These are phyloP conservation scores for Xylaria sp. DNA, from an alignment of 2,329 filamentous ascomycete species.

Conservation along the genomic window DNA sequence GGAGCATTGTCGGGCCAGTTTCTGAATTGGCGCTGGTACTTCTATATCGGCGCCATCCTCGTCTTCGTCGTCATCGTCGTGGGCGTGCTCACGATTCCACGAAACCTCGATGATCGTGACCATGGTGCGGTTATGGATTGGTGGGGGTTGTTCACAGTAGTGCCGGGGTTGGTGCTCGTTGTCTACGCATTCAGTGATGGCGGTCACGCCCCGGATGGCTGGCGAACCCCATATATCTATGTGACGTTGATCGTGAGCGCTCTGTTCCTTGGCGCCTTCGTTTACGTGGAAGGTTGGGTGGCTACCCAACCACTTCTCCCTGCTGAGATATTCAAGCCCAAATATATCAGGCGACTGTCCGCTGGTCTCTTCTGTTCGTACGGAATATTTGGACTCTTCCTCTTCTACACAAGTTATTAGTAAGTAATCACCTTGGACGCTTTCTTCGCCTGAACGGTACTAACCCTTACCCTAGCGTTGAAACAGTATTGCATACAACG, in stretches of 20 bases:
- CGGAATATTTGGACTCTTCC: slow-evolving; percentile 69
- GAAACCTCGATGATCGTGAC: slow-evolving; percentile 33
- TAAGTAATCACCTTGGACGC: slow-evolving; percentile 29
- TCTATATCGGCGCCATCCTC: slow-evolving; percentile 64
- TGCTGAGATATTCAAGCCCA: slow-evolving; percentile 69
- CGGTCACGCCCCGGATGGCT: slow-evolving; percentile 69
- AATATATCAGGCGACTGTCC: slow-evolving; percentile 69
- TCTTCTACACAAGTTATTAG: slow-evolving; percentile 68
- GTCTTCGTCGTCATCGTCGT: slow-evolving; percentile 34
- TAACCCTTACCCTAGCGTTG: slow-evolving; percentile 52
- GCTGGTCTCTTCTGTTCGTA: slow-evolving; percentile 69
- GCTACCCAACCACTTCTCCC: slow-evolving; percentile 72
- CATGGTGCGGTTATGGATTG: slow-evolving; percentile 69
- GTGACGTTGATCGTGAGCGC: slow-evolving; percentile 67
- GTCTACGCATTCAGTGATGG: slow-evolving; percentile 79
- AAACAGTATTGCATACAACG: slow-evolving; percentile 61
- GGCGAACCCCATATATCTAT: slow-evolving; percentile 75
- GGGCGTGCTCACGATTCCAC: slow-evolving; percentile 40
- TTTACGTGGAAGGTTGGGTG: slow-evolving; percentile 76
- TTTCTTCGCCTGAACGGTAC: not conserved
- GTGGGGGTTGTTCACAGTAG: slow-evolving; percentile 64
- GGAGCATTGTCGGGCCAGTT: slow-evolving; percentile 66
- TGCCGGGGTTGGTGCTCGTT: slow-evolving; percentile 69
- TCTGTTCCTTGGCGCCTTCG: slow-evolving; percentile 61
- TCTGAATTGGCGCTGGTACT: slow-evolving; percentile 69